Evolutionary conservation across 371 early-diverging fungal genomes (phyloP).

Genomic region (Mortierella sp.): DNA sequence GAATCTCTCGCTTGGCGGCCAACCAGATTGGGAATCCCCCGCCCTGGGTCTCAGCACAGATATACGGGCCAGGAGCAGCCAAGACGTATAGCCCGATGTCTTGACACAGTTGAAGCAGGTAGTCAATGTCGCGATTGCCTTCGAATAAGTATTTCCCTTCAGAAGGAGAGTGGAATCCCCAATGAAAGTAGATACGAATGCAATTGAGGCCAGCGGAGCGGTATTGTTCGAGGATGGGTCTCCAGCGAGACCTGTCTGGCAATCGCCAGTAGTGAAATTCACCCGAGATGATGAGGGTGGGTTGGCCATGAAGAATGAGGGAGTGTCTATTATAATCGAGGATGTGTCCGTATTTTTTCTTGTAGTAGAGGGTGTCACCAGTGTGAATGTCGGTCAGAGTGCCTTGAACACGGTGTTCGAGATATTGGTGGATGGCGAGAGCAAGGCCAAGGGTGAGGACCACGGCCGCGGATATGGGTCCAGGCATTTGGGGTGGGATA

Average conservation of each 20-base stretch:
- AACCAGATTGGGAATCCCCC: slow-evolving; percentile 92
- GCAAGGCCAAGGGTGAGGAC: slow-evolving; percentile 18
- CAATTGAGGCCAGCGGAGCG: slow-evolving; percentile 81
- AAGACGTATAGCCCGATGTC: slow-evolving; percentile 82
- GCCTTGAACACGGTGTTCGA: slow-evolving; percentile 64
- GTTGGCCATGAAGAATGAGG: slow-evolving; percentile 72
- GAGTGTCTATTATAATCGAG: slow-evolving; percentile 77
- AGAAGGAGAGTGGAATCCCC: slow-evolving; percentile 89
- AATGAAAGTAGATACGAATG: slow-evolving; percentile 92
- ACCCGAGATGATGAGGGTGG: slow-evolving; percentile 72
- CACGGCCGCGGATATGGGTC: slow-evolving; percentile 3
- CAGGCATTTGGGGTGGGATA: neutral
- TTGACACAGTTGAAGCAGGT: slow-evolving; percentile 80
- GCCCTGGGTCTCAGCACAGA: slow-evolving; percentile 90
- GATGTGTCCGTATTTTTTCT: slow-evolving; percentile 60
- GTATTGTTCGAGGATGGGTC: slow-evolving; percentile 72
- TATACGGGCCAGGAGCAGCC: slow-evolving; percentile 91
- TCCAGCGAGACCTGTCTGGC: slow-evolving; percentile 50
- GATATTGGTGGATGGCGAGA: slow-evolving; percentile 16
- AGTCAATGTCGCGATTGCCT: slow-evolving; percentile 82
- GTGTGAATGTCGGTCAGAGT: slow-evolving; percentile 61
- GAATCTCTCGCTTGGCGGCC: slow-evolving; percentile 78
- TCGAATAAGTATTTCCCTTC: slow-evolving; percentile 85
- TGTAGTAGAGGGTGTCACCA: slow-evolving; percentile 70
- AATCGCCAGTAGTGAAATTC: slow-evolving; percentile 90